Percentiles rank a stretch among this genome's conserved stretches.
Conservation (phyloP, 768 basidiomycete species). For the Auriscalpium microsporum region DNA sequence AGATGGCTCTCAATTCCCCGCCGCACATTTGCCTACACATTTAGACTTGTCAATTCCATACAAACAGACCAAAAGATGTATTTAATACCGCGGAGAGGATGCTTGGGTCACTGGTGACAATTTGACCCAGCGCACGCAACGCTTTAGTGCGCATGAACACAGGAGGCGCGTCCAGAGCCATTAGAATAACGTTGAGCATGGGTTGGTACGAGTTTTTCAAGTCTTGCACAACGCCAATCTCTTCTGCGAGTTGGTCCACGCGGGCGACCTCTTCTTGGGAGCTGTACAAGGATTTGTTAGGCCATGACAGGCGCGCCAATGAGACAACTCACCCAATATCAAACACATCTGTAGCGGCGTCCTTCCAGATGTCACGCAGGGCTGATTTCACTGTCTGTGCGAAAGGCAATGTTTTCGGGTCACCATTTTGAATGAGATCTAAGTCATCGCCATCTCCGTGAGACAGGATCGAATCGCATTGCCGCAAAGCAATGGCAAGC, state of each 20-base stretch:
- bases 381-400: constrained; percentile 53
- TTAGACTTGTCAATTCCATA: constrained; percentile 1
- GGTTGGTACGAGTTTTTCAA: constrained; percentile 77
- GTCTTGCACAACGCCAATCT: constrained; percentile 68
- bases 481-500: constrained; percentile 58
- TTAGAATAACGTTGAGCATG: constrained; percentile 70
- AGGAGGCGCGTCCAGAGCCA: constrained; percentile 72
- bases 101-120: constrained; percentile 81
- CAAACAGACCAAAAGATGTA: not conserved
- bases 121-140: constrained; percentile 78
- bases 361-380: constrained; percentile 68
- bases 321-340: constrained; percentile 56
- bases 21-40: constrained; percentile 61
- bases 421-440: constrained; percentile 24
- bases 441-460: constrained; percentile 27
- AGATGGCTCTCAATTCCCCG: constrained; percentile 85
- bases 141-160: constrained; percentile 96
- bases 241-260: constrained; percentile 63
- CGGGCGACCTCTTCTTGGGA: constrained; percentile 64
- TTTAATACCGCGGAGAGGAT: constrained; percentile 64
- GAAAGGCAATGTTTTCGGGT: constrained; percentile 35
- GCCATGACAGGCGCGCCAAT: too few relatives aligned
- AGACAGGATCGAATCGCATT: constrained; percentile 43
- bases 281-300: constrained; percentile 23
- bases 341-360: constrained; percentile 63